phyloP scores from a whole-genome alignment of 169 alveolate species.

The Plasmodium coatneyi region DNA sequence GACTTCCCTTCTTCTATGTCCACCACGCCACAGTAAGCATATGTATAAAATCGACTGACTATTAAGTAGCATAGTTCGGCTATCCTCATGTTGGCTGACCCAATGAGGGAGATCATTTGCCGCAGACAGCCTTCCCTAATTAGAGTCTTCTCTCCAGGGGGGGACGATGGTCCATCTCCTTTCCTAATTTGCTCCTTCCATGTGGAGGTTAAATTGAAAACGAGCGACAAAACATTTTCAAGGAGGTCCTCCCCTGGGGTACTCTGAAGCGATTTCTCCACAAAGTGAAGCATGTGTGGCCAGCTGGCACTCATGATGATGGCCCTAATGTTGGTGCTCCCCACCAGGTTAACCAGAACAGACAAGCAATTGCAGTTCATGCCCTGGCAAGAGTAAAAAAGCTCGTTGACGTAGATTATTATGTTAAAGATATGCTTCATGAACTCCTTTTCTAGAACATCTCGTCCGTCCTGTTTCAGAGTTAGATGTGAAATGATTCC shows the following conservation, averaged over 20 bases:
- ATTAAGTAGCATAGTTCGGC: slow-evolving; percentile 9
- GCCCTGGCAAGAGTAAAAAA: background rate
- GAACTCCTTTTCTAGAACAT: slow-evolving; percentile 7
- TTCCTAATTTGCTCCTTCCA: slow-evolving; percentile 1
- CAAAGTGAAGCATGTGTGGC: slow-evolving; percentile 5
- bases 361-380: slow-evolving; percentile 18
- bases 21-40: slow-evolving; percentile 5
- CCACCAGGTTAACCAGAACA: slow-evolving; percentile 13
- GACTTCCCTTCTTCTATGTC: background rate
- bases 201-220: slow-evolving; percentile 20
- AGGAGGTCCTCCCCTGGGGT: background rate
- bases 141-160: background rate
- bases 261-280: background rate
- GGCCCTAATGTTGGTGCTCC: background rate
- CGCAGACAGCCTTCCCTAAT: background rate
- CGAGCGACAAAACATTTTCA: background rate
- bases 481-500: slow-evolving; percentile 22
- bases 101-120: background rate
- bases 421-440: slow-evolving; percentile 6
- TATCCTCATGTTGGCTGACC: background rate
- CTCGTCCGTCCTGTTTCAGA: background rate
- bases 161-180: no score
- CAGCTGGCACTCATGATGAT: background rate
- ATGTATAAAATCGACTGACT: slow-evolving; percentile 8
- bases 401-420: slow-evolving; percentile 11